Conservation (phyloP, 73 alveolate species). For the Diophrys appendiculata region DNA sequence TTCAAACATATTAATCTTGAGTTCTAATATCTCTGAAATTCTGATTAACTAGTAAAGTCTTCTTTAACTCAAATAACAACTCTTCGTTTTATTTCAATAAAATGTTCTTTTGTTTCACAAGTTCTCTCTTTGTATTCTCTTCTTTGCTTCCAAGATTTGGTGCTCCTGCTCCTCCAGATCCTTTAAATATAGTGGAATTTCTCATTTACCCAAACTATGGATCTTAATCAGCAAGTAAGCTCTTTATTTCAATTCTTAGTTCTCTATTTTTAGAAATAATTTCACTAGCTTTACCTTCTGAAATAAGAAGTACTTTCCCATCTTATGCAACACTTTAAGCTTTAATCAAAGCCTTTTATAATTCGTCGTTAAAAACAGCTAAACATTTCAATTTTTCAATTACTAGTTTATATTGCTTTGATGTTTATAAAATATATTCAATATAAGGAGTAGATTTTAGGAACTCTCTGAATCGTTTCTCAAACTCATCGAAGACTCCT, state of each 20-base stretch:
- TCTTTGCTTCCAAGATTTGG: too few relatives aligned
- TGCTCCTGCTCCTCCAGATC: too few relatives aligned
- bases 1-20: too few relatives aligned
- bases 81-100: slow-evolving; percentile 3
- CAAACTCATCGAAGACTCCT: slow-evolving; percentile 13
- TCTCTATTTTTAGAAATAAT: slow-evolving; percentile 15
- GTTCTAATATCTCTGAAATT: too few relatives aligned
- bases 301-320: slow-evolving; percentile 3
- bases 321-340: neutral
- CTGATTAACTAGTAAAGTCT: slow-evolving; percentile 1
- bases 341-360: neutral
- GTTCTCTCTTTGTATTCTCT: neutral
- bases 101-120: neutral
- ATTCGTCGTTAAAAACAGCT: slow-evolving; percentile 11
- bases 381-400: slow-evolving; percentile 3
- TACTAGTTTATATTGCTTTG: slow-evolving; percentile 5
- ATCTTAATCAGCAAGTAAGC: slow-evolving; percentile 6
- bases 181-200: too few relatives aligned
- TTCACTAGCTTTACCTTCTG: neutral
- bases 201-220: too few relatives aligned
- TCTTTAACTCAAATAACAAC: neutral
- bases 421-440: neutral
- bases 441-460: neutral
- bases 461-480: neutral
- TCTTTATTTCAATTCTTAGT: slow-evolving; percentile 4